These are phyloP conservation scores for Geosmithia morbida DNA, from an alignment of 2,329 filamentous ascomycete species.

Conservation along the genomic window DNA sequence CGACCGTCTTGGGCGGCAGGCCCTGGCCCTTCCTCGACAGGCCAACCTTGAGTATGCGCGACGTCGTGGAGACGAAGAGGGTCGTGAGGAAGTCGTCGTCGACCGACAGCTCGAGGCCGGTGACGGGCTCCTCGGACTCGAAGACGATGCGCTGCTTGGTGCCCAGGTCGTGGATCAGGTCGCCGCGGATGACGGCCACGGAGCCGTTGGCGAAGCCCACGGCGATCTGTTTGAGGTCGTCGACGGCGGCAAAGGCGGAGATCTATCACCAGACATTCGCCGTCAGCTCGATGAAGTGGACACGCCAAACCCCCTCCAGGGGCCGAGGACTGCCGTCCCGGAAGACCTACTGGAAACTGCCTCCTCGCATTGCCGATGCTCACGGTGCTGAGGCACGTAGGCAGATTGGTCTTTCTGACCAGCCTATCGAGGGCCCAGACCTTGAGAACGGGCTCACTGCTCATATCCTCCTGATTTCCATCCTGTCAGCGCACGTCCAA, in stretches of 20 bases:
- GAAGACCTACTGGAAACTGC: conserved; percentile 62
- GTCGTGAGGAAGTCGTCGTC: conserved; percentile 56
- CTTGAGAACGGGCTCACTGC: conserved; percentile 76
- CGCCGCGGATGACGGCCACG: conserved; percentile 84
- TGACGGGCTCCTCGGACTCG: conserved; percentile 93
- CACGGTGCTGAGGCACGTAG: conserved; percentile 76
- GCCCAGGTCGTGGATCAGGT: conserved; percentile 88
- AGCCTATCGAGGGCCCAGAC: conserved; percentile 95
- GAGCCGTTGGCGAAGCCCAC: conserved; percentile 93
- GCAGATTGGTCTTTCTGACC: conserved; percentile 84
- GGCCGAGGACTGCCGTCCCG: neutral
- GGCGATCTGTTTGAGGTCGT: conserved; percentile 82
- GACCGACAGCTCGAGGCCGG: conserved; percentile 65
- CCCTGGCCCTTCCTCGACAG: conserved; percentile 84
- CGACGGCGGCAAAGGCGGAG: conserved; percentile 75
- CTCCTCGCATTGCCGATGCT: conserved; percentile 80
- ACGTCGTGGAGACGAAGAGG: conserved; percentile 85
- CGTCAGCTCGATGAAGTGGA: neutral
- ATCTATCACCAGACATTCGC: conserved; percentile 31
- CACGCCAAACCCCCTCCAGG: too few species aligned
- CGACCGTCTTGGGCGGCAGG: conserved; percentile 73
- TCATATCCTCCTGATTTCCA: conserved; percentile 57
- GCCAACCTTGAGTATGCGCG: conserved; percentile 70
- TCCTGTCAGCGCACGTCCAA: neutral
- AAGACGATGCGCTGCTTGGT: conserved; percentile 90